Evolutionary conservation across 2,329 filamentous ascomycete genomes (phyloP).

Genomic region (Chalaropsis thielavioides): DNA sequence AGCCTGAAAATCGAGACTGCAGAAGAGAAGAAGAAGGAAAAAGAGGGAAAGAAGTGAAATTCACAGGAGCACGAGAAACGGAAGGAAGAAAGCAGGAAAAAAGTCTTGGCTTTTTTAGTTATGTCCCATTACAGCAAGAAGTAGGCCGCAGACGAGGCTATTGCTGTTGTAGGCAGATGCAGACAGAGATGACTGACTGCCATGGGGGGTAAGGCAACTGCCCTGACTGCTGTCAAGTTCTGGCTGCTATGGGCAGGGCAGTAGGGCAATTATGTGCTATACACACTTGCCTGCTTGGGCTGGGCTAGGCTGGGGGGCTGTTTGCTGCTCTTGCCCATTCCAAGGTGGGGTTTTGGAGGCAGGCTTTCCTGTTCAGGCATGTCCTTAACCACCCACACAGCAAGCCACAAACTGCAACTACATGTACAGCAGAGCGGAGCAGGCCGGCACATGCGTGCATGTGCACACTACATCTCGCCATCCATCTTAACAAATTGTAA

Average conservation of each 20-base stretch:
- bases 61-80: not conserved
- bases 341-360: not conserved
- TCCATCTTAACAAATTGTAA: not conserved
- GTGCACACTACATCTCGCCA: no score
- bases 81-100: not conserved
- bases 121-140: not conserved
- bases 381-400: not conserved
- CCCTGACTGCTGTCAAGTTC: no score
- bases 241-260: no score
- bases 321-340: no score
- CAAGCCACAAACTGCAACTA: not conserved
- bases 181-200: no score
- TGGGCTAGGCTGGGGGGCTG: no score
- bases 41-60: not conserved
- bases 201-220: no score
- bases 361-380: not conserved
- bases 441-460: no score
- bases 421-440: not conserved
- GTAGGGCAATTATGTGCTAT: no score
- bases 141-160: not conserved
- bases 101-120: conserved; percentile 7
- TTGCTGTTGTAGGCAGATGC: not conserved
- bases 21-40: not conserved
- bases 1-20: not conserved
- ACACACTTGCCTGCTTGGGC: no score